A percentile compares a stretch with the other conserved stretches of the same genome.
Conservation (phyloP, 768 basidiomycete genomes). For the Xerocomellus dryophilus region DNA sequence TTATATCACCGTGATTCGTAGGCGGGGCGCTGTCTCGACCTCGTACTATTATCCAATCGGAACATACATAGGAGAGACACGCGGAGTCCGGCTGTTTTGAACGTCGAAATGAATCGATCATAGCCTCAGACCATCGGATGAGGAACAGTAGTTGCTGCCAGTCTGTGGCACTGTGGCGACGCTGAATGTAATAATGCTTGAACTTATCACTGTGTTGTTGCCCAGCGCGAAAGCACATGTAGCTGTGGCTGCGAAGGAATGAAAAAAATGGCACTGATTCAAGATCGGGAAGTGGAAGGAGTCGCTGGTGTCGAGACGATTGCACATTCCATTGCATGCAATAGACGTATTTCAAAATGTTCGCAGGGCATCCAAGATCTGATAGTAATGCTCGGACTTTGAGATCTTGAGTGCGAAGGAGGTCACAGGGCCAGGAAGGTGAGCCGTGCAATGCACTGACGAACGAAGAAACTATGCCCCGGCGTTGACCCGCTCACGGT, state of each 20-base stretch:
- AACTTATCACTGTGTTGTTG: background rate
- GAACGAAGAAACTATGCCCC: too few species aligned
- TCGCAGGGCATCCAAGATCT: too few species aligned
- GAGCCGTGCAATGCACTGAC: too few species aligned
- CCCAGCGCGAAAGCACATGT: background rate
- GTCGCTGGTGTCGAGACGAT: background rate
- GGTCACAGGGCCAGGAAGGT: too few species aligned
- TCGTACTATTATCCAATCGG: background rate
- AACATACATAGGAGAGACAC: slow-evolving; percentile 12
- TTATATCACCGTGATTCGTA: slow-evolving; percentile 17
- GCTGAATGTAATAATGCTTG: background rate
- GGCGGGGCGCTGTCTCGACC: slow-evolving; percentile 9
- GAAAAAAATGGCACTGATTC: background rate
- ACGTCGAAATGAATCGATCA: slow-evolving; percentile 18
- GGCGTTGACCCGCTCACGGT: too few species aligned
- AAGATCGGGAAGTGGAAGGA: background rate
- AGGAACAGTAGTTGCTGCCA: background rate
- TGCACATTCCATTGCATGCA: background rate
- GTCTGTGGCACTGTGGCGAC: slow-evolving; percentile 3
- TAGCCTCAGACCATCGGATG: slow-evolving; percentile 15
- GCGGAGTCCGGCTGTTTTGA: slow-evolving; percentile 15
- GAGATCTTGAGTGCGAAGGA: too few species aligned
- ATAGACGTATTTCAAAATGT: too few species aligned
- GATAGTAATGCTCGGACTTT: too few species aligned
- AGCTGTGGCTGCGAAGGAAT: background rate